A percentile compares a stretch with the other conserved stretches of the same genome.
Conservation (phyloP, 257 asterid species). For the Eucommia ulmoides region DNA sequence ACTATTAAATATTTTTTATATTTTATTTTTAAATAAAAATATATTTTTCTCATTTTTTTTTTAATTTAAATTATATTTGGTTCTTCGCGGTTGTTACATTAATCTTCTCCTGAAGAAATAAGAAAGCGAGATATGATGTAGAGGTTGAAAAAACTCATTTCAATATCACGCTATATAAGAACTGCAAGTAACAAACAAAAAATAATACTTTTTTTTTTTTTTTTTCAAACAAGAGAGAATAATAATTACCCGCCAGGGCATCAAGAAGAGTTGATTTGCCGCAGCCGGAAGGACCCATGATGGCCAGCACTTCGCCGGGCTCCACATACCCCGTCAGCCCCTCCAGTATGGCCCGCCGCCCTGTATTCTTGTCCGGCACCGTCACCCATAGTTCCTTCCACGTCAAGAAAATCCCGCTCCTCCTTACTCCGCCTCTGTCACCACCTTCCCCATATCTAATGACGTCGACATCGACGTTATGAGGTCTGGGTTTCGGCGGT, state of each 20-base stretch:
- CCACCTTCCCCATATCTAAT: neutral
- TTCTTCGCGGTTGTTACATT: too few relatives aligned
- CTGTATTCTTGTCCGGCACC: slow-evolving; percentile 23
- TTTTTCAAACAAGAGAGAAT: neutral
- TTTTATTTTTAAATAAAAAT: too few relatives aligned
- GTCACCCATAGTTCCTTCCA: slow-evolving; percentile 51
- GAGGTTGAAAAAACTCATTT: too few relatives aligned
- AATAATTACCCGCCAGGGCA: slow-evolving; percentile 33
- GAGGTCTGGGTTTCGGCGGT: neutral
- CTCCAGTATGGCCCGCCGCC: slow-evolving; percentile 29
- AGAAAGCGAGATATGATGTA: too few relatives aligned
- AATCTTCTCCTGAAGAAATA: too few relatives aligned
- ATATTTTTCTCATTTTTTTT: too few relatives aligned
- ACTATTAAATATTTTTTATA: too few relatives aligned
- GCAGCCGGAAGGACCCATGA: slow-evolving; percentile 68
- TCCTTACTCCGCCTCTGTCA: neutral
- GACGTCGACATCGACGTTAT: neutral
- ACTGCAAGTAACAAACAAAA: too few relatives aligned
- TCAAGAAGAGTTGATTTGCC: slow-evolving; percentile 69
- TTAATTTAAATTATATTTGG: too few relatives aligned
- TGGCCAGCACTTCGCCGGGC: slow-evolving; percentile 40
- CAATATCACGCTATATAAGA: too few relatives aligned
- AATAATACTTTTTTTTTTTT: too few relatives aligned
- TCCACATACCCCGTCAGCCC: slow-evolving; percentile 41
- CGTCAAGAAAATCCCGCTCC: slow-evolving; percentile 31